Base-by-base conservation (phyloP, 345 rosid genomes). In the Cardiospermum halicacabum region DNA sequence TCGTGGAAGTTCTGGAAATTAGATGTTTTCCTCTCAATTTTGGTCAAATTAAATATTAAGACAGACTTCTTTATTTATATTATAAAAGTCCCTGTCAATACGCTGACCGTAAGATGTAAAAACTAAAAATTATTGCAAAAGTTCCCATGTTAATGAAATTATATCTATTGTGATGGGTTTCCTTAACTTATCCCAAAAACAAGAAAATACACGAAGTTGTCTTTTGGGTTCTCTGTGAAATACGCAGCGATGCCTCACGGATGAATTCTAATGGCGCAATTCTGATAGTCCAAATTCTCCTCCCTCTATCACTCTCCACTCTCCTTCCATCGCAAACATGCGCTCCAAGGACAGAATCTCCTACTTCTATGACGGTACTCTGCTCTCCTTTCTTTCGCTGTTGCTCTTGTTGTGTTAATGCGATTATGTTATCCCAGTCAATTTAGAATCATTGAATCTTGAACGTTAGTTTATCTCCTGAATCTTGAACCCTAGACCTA, bases 321-420 rank as follows among this genome's bases (percentile, higher is more conserved):
- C 25, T 53, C 50, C 11, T 18, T 0, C 7, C 16, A 40, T 18
- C 26, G 55, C 53, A 18, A 26, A 56, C 67, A 94, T 91, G 97
- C 89, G 86, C 25, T 74, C 97, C 21, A 94, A 87, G 86, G 99
- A 94, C 72, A 84, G 75, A 74, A 89, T 94, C 60, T 66, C 97
- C 55, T 94, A 94, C 84, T 94, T 91, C 67, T 91, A 91, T 62
- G 97, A 94, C 66, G 99, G 96, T 89, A 75, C 60, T 22, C 27
- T 51, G 55, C 55, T 75, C 58, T 31, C 28, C 42, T 32, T 32
- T 53, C 36, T n/a, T 10, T 3, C 4, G 25, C 32, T 15, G n/a
- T 37, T 16, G 15, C 26, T 28, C 7, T 1, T 19, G 4, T 3
- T 3, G 19, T 12, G 13, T 22, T 27, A 27, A 26, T 26, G 4